Base-by-base conservation (phyloP, 1,284 basidiomycete species). In the Lentinula novae-zelandiae region DNA sequence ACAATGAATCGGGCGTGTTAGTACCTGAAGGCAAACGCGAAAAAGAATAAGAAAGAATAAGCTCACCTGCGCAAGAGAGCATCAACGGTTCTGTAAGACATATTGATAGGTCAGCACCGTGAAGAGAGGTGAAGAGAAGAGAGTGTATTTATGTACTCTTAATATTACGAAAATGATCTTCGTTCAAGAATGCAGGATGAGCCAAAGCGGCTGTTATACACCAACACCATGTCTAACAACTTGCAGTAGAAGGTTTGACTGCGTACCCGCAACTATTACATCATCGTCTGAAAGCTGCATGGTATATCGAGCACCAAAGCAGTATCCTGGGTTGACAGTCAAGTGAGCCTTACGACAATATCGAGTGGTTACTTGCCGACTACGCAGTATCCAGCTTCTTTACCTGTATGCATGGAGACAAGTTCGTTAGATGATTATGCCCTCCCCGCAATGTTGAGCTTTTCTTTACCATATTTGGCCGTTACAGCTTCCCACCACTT, bases 271-370 rank as follows among this genome's bases (percentile, higher is more conserved):
- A 0, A 75, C 73, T n/a, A 84, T 66, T 54, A 72, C 71, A 53
- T 80, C 78, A 0, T 74, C 73, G 0, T 76, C 74, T 2, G 76
- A 74, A 1, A 79, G 67, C 31, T 83, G 73, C 53, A 82, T 72
- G 6, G 78, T 76, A 61, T 78, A 83, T 0, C 81, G 76, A 10
- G 75, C 85, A 1, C 84, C 84, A 64, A 85, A 85, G 65, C 83
- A 86, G 65, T 84, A 84, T 15, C 83, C 82, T 82, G 50, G 3
- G 51, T 13, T 9, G 5, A 3, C 27, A 40, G 20, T 42, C 20
- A 61, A 2, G 27, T 10, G 33, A 34, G 15, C 22, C 9, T 15
- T 27, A 27, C 34, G 13, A 2, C 8, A 27, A 53, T 2, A 38
- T 27, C 46, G 12, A 50, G 31, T 8, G 10, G 17, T 4, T 36